phyloP scores from a whole-genome alignment of 495 filamentous ascomycete genomes.

The Chaetomidium leptoderma region DNA sequence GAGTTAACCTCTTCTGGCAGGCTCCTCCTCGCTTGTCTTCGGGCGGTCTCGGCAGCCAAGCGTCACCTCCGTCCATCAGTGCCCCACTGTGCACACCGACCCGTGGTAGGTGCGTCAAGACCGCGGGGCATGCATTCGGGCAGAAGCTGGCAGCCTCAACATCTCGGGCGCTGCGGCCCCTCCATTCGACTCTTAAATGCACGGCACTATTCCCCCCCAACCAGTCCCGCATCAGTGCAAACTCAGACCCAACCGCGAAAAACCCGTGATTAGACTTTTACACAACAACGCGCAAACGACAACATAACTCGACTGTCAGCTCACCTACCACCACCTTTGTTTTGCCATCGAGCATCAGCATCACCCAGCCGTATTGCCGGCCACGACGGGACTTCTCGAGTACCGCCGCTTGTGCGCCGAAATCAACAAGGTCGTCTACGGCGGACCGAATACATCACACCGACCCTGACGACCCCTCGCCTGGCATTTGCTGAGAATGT shows the following conservation, averaged over 20 bases:
- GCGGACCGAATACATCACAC: slow-evolving; percentile 13
- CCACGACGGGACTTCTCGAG: not conserved
- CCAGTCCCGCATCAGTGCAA: slow-evolving; percentile 4
- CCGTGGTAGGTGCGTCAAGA: slow-evolving; percentile 3
- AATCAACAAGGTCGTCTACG: not conserved
- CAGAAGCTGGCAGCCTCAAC: slow-evolving; percentile 5
- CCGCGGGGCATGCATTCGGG: slow-evolving; percentile 3
- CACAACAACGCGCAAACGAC: not conserved
- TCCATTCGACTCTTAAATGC: not conserved
- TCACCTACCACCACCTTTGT: not conserved
- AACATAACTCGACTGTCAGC: not conserved
- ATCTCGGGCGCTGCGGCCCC: not conserved
- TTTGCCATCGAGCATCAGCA: not conserved
- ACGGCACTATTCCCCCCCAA: not conserved
- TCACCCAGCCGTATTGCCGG: not conserved
- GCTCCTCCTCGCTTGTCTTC: slow-evolving; percentile 1
- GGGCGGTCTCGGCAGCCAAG: slow-evolving; percentile 24
- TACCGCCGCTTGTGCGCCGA: not conserved
- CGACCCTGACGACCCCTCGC: slow-evolving; percentile 6
- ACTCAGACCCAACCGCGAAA: slow-evolving; percentile 4
- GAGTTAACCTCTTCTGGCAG: not conserved
- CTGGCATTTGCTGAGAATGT: slow-evolving; percentile 30
- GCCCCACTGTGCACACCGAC: slow-evolving; percentile 4
- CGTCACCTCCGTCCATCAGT: not conserved
- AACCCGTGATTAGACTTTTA: not conserved